Conservation (phyloP, 495 filamentous ascomycete species). For the Rhizodiscina lignyota region DNA sequence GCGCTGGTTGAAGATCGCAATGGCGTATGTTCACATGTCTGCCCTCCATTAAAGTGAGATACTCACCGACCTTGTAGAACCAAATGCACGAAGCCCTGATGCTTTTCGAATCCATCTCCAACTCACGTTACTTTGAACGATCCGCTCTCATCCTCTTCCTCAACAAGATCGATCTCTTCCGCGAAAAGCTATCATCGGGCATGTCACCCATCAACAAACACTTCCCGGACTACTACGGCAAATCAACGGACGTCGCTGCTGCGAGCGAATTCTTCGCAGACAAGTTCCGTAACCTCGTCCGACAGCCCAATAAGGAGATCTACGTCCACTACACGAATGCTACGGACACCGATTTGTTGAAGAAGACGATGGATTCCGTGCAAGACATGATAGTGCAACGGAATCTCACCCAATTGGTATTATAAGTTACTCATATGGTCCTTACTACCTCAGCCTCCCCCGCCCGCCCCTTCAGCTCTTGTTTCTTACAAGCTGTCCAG, state of each 20-base stretch:
- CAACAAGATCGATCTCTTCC: constrained; percentile 99
- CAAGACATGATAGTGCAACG: constrained; percentile 99
- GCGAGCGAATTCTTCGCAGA: constrained; percentile 18
- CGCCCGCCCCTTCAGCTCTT: too few relatives aligned
- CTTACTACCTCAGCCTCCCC: too few relatives aligned
- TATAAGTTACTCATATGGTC: too few relatives aligned
- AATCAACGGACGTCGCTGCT: constrained; percentile 22
- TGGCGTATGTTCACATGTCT: constrained; percentile 8
- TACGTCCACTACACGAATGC: constrained; percentile 99
- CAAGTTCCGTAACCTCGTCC: constrained; percentile 46
- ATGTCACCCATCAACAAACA: constrained; percentile 99
- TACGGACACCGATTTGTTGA: constrained; percentile 89
- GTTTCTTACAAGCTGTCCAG: too few relatives aligned
- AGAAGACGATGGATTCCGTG: constrained; percentile 93
- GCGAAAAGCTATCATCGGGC: constrained; percentile 77
- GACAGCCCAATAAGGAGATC: constrained; percentile 98
- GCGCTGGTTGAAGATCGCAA: constrained; percentile 74
- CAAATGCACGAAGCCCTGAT: constrained; percentile 99
- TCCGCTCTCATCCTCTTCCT: constrained; percentile 98
- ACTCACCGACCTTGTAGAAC: constrained; percentile 31
- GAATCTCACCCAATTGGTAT: constrained; percentile 85
- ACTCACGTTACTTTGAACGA: constrained; percentile 98
- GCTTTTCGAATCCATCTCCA: constrained; percentile 97
- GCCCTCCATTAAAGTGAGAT: background rate
- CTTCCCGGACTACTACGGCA: constrained; percentile 93